These are phyloP conservation scores for Jatropha podagrica DNA, from an alignment of 441 rosid genomes.

Conservation along the genomic window DNA sequence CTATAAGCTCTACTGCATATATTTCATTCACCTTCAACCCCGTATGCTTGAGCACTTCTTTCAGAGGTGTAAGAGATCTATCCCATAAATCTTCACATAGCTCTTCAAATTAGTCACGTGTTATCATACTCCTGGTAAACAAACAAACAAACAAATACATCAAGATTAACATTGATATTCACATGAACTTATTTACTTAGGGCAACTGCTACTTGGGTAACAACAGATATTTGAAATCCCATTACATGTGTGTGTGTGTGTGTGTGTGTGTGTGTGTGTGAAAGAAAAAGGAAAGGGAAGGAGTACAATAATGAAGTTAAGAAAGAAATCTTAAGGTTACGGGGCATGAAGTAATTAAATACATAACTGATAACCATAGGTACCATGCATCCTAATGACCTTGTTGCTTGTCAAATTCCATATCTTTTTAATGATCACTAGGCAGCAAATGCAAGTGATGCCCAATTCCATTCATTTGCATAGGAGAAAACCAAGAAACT, in stretches of 20 bases:
- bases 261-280: too few relatives aligned
- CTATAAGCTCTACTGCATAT: slow-evolving; percentile 86
- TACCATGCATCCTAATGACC: not conserved
- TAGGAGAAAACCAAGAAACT: not conserved
- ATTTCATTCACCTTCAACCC: slow-evolving; percentile 73
- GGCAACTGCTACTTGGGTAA: not conserved
- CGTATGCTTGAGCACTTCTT: slow-evolving; percentile 73
- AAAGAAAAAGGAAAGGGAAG: not conserved
- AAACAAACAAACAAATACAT: slow-evolving; percentile 1
- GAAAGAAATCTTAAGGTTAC: not conserved
- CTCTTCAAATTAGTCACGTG: slow-evolving; percentile 96
- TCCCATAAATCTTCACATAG: slow-evolving; percentile 94
- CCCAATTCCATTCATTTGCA: not conserved
- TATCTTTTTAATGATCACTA: not conserved
- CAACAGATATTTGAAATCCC: not conserved
- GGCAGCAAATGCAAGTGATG: not conserved
- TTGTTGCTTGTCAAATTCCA: not conserved
- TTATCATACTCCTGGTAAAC: slow-evolving; percentile 71
- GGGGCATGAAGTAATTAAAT: not conserved
- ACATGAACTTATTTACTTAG: not conserved
- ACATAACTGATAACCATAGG: not conserved
- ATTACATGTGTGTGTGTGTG: too few relatives aligned
- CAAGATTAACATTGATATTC: not conserved
- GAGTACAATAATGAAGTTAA: not conserved
- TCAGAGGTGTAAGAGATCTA: slow-evolving; percentile 69